Conservation (phyloP, 352 stramenopile species). For the Blastocystis sp. region DNA sequence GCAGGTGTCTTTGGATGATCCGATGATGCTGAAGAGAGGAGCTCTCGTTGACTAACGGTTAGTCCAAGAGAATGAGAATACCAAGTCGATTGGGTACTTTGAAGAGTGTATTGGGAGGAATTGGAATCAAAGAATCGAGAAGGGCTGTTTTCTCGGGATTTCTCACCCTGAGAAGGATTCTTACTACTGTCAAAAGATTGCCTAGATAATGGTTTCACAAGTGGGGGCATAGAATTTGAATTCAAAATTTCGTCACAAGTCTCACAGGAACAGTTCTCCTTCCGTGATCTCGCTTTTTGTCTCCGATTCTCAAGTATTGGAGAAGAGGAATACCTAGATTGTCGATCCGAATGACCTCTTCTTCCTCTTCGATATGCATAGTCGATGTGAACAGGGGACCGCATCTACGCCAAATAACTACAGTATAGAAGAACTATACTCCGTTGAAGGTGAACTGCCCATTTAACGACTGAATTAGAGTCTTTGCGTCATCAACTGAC, state of each 20-base stretch:
- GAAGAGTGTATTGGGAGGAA: no score
- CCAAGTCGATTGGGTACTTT: no score
- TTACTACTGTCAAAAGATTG: background rate
- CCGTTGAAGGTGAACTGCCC: background rate
- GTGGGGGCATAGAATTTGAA: background rate
- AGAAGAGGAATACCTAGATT: no score
- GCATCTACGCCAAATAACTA: conserved; percentile 9
- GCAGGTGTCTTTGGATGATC: background rate
- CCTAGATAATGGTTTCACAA: background rate
- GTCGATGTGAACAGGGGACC: conserved; percentile 27
- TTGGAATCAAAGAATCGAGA: no score
- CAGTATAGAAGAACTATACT: background rate
- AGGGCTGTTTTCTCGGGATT: no score
- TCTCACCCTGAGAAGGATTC: no score
- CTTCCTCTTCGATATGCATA: background rate
- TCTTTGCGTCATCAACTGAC: background rate
- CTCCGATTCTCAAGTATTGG: no score
- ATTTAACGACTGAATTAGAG: background rate
- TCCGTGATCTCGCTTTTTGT: background rate
- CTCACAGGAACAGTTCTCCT: background rate
- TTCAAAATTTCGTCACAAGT: background rate
- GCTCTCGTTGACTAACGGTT: no score
- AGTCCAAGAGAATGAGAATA: no score
- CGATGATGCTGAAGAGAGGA: background rate
- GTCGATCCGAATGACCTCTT: no score